Percentiles rank a stretch among this genome's conserved stretches.
phyloP scores from a whole-genome alignment of 306 rosid species.

The Cicer arietinum region DNA sequence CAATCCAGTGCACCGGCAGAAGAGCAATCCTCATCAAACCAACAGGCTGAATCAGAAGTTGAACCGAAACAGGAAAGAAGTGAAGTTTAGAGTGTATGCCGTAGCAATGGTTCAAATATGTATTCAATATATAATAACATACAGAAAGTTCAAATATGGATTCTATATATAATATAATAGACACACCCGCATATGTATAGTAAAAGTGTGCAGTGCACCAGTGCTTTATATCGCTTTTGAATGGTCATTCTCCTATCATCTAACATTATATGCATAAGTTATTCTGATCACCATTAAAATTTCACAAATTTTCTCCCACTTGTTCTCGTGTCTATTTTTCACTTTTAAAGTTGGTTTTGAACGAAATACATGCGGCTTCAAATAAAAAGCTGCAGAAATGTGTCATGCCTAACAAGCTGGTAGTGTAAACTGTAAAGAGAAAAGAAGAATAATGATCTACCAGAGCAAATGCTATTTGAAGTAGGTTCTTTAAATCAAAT shows the following conservation, averaged over 20 bases:
- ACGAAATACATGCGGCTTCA: background rate
- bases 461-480: background rate
- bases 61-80: constrained; percentile 47
- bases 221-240: constrained; percentile 27
- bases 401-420: background rate
- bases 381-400: background rate
- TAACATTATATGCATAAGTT: constrained; percentile 17
- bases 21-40: constrained; percentile 55
- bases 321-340: constrained; percentile 9
- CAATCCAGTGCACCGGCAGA: constrained; percentile 47
- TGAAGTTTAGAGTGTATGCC: constrained; percentile 43
- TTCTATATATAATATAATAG: constrained; percentile 15
- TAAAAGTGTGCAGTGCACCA: constrained; percentile 39
- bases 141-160: constrained; percentile 32
- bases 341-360: background rate
- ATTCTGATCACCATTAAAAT: constrained; percentile 29
- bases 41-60: constrained; percentile 45
- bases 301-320: background rate
- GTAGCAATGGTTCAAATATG: constrained; percentile 38
- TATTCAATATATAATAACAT: constrained; percentile 17
- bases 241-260: constrained; percentile 35
- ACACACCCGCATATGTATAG: constrained; percentile 9
- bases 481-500: too few relatives aligned
- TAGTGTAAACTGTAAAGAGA: background rate
- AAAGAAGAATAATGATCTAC: background rate